Base-by-base conservation (phyloP, 2,329 filamentous ascomycete species). In the Cytospora mali region DNA sequence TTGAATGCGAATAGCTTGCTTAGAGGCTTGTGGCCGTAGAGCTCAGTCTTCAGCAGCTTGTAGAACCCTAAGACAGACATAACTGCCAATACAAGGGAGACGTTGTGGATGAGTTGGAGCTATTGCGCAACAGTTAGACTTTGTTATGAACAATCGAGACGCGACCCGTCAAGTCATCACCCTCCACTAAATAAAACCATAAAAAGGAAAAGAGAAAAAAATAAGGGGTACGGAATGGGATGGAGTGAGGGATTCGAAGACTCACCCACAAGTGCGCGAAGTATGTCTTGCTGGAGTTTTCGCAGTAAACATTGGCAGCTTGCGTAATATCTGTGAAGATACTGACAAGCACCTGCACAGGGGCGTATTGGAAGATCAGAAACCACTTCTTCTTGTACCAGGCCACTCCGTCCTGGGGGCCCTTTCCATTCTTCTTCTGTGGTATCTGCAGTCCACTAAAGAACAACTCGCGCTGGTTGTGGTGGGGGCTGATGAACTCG, bases 321-420 rank as follows among this genome's bases (percentile, higher is more conserved):
- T 75, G 66, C 1, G 72, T 72, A 51, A 73, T 66, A 42, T 68
- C 68, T n/a, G 70, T 69, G 28, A 70, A 54, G 49, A 71, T 85
- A 78, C 66, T 82, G 78, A 72, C 80, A 7, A 69, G 11, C n/a
- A 75, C 49, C 21, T 70, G 64, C n/a, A 76, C 60, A 29, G 75
- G 66, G 0, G 77, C 74, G 51, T 77, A 79, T 66, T 80, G 79
- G 49, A 80, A 75, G 35, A 79, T 69, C 13, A 66, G 61, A 56
- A 75, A 65, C 72, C 73, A 78, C 27, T 67, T 68, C 71, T 69
- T 67, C 70, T 69, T 62, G 59, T 75, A 68, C 74, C 75, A 77
- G 16, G 64, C 65, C n/a, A 73, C 61, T 4, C 73, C 75, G 42
- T 74, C 67, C 28, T 56, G 63, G 50, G 56, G 62, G 16, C 62